Base-by-base conservation (phyloP, 768 basidiomycete genomes). In the Naganishia vaughanmartiniae region DNA sequence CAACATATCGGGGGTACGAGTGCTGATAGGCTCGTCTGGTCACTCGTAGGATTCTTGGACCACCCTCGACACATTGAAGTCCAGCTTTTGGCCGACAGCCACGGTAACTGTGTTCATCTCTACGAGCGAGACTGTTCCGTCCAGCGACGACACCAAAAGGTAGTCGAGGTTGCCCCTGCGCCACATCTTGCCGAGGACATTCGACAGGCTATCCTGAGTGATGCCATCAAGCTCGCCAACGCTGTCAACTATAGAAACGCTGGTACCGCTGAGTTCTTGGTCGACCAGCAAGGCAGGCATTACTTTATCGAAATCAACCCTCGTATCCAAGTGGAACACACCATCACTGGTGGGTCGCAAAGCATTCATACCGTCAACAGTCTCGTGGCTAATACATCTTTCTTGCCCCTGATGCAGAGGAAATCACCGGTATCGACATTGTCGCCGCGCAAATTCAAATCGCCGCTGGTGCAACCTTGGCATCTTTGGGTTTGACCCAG, bases 261-360 rank as follows among this genome's bases (percentile, higher is more conserved):
- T 65, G 95, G 96, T 74, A 98, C 96, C 46, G 93, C 92, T 30
- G 96, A 99, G 83, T 99, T 98, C 85, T 85, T 99, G 82, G 93
- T 98, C 73, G 96, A 98, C 82, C 91, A 93, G 80, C 87, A 90
- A 85, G 93, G 92, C 76, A 86, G 93, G 75, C 93, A 96, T 83
- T 98, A 98, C 83, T 98, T 99, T 84, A 98, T 99, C 78, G 96
- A 99, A 83, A 97, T 99, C 76, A 97, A 97, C 83, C 93, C 96
- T 34, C 93, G 96, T 84, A 97, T 99, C 77, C 96, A 99, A 82
- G 96, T 99, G 83, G 96, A 98, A 80, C 96, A 98, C 83, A 98
- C 96, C 69, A 97, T 98, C 81, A 97, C 96, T 72, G 93, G 93
- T 92, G 74, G 65, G 84, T 80, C 26, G 26, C 5, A 19, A 53